Conservation (phyloP, 2,329 filamentous ascomycete species). For the Monilinia laxa region DNA sequence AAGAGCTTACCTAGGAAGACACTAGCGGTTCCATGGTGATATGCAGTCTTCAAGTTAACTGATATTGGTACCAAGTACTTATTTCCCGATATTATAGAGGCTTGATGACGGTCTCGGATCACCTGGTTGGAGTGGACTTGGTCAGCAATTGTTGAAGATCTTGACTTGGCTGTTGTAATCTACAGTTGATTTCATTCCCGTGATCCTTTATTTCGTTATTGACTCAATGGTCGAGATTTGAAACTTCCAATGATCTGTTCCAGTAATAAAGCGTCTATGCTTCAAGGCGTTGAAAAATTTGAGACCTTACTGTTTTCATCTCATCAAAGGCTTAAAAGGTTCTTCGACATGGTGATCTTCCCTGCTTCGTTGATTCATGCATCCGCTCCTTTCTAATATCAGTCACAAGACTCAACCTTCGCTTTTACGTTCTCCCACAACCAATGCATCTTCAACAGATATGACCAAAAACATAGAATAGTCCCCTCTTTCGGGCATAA, state of each 20-base stretch:
- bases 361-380: slow-evolving; percentile 7
- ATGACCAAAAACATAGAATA: not conserved
- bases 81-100: not conserved
- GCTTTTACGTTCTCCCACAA: not conserved
- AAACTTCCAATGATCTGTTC: not conserved
- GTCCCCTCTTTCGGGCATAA: not conserved
- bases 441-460: slow-evolving; percentile 1
- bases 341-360: not conserved
- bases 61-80: not conserved
- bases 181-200: not conserved
- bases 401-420: slow-evolving; percentile 10
- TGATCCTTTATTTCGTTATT: not conserved
- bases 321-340: not conserved
- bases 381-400: not conserved
- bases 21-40: no score
- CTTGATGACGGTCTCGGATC: not conserved
- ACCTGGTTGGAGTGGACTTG: not conserved
- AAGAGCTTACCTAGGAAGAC: not conserved
- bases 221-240: no score
- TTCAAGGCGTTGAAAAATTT: not conserved
- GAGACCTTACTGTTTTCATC: not conserved
- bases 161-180: slow-evolving; percentile 1
- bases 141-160: not conserved
- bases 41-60: not conserved
- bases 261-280: not conserved